Evolutionary conservation across 257 asterid genomes (phyloP), one percentile per base, ranked within the genome.

Genomic region (Fraxinus quadrangulata): DNA sequence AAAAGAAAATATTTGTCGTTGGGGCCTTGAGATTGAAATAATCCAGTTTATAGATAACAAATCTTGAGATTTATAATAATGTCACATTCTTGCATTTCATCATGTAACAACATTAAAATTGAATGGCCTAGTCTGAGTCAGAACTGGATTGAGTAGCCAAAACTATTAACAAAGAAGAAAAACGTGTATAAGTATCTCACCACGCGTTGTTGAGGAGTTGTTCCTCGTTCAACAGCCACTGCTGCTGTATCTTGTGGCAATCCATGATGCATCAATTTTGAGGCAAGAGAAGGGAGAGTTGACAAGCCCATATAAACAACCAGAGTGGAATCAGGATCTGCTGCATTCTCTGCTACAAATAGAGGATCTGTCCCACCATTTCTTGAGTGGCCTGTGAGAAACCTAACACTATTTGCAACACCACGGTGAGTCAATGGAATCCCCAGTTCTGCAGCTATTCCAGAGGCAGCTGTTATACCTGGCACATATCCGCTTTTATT

Each of bases 391-490:
- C 98, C 99, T 3, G 99, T 93, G 17, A 95, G 88, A 86, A 95
- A 91, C 71, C 96, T 85, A 45, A 95, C 98, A 70, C 97, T 89
- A 63, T 76, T 96, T 70, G 99, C 96, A 28, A 96, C 88, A 34
- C 98, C 99, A 73, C 99, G 97, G 79, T 96, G 99, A 36, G 98
- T 96, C 86, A 93, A 85, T 3, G 99, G 99, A 70, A 96, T 92
- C 69, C 98, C 98, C 66, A 96, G 71, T 83, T 96, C 99, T 6
- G 98, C 97, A 8, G 99, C 96, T 83, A 96, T 96, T 76, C 98
- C 99, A 21, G 99, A 93, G 77, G 99, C 98, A 78, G 99, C 96
- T 11, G 97, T 96, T 78, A 96, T 96, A 70, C 99, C 99, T 95
- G 91, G 65, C 81, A 67, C 24, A 77, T 40, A 12, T 71, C 26